phyloP scores from a whole-genome alignment of 1,284 basidiomycete genomes.

The Ceratobasidium sp. region DNA sequence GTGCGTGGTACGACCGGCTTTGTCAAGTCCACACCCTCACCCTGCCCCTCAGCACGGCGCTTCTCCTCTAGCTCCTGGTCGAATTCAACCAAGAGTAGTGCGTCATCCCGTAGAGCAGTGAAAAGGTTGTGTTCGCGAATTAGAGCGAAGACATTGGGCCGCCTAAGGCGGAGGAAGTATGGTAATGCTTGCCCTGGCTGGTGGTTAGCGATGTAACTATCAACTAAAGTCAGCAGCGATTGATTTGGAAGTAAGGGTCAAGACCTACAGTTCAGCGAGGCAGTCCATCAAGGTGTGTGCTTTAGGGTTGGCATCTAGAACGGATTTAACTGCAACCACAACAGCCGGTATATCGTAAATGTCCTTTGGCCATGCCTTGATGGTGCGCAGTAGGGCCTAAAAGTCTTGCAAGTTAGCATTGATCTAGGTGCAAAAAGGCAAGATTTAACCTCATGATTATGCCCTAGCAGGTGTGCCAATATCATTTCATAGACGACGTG shows the following conservation, averaged over 20 bases:
- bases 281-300: conserved; percentile 87
- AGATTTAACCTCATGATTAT: conserved; percentile 77
- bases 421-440: background rate
- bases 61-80: conserved; percentile 88
- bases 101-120: conserved; percentile 95
- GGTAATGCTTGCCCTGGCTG: conserved; percentile 95
- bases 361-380: conserved; percentile 90
- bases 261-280: conserved; percentile 85
- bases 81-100: conserved; percentile 91
- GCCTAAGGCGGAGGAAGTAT: conserved; percentile 87
- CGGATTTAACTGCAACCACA: conserved; percentile 87
- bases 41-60: conserved; percentile 55
- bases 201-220: conserved; percentile 84
- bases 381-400: conserved; percentile 80
- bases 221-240: conserved; percentile 11
- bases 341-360: conserved; percentile 92
- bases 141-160: conserved; percentile 93
- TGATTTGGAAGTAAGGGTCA: background rate
- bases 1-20: conserved; percentile 57
- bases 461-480: conserved; percentile 85
- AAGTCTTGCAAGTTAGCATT: background rate
- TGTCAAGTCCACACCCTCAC: conserved; percentile 38
- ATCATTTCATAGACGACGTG: conserved; percentile 96
- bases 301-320: conserved; percentile 76
- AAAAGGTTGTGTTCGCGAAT: conserved; percentile 96